phyloP scores from a whole-genome alignment of 176 grass and related monocot genomes.

The Rhynchospora tenuis region DNA sequence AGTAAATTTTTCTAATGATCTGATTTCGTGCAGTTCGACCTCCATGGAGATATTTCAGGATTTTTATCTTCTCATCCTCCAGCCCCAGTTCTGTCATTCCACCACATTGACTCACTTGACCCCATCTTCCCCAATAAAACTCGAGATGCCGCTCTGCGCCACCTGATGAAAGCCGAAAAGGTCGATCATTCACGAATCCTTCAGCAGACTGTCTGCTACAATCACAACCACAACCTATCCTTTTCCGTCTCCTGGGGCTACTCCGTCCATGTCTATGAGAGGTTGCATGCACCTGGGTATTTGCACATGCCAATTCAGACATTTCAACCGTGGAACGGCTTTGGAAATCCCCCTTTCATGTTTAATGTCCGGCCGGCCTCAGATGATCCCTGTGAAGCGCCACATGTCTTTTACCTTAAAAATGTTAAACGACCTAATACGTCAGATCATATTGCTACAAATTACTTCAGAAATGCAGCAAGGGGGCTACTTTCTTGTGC shows the following conservation, averaged over 20 bases:
- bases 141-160: neutral
- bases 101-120: slow-evolving; percentile 3
- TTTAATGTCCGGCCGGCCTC: neutral
- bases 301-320: slow-evolving; percentile 14
- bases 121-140: slow-evolving; percentile 21
- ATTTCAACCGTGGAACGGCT: neutral
- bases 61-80: slow-evolving; percentile 13
- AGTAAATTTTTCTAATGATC: neutral
- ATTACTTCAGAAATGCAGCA: neutral
- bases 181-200: slow-evolving; percentile 3
- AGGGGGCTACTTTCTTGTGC: neutral
- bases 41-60: slow-evolving; percentile 15
- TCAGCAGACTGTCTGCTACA: slow-evolving; percentile 19
- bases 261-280: slow-evolving; percentile 4
- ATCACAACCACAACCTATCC: neutral
- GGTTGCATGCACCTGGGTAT: neutral
- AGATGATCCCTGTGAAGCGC: neutral
- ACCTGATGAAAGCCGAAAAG: neutral
- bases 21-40: neutral
- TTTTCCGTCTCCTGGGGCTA: slow-evolving; percentile 18
- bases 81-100: slow-evolving; percentile 18
- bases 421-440: neutral
- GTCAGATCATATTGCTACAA: neutral
- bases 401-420: slow-evolving; percentile 7
- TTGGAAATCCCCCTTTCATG: slow-evolving; percentile 1